Evolutionary conservation across 345 rosid genomes (phyloP).

Genomic region (Eucalyptus melliodora): DNA sequence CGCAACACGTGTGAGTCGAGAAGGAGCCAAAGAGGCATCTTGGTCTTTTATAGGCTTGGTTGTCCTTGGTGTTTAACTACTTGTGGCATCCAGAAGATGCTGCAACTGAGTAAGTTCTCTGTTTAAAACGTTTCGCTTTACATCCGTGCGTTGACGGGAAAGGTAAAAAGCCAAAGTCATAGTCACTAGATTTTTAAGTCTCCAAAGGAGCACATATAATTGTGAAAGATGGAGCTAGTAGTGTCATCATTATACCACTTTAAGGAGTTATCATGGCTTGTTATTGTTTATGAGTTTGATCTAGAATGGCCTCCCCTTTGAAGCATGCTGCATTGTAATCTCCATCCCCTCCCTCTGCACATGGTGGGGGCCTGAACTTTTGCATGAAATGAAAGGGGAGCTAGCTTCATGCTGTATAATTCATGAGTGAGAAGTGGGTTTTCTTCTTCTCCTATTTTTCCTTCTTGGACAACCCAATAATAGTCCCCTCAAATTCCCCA

Average conservation of each 20-base stretch:
- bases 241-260: neutral
- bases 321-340: neutral
- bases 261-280: neutral
- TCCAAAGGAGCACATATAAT: neutral
- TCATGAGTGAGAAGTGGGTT: neutral
- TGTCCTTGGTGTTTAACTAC: neutral
- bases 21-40: neutral
- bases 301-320: neutral
- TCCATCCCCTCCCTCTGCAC: neutral
- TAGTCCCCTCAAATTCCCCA: neutral
- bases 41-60: neutral
- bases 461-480: neutral
- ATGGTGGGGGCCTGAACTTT: slow-evolving; percentile 6
- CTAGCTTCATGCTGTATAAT: neutral
- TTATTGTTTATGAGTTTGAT: neutral
- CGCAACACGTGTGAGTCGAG: neutral
- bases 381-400: neutral
- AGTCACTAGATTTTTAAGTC: neutral
- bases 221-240: neutral
- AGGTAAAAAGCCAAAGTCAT: neutral
- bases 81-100: neutral
- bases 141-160: neutral
- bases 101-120: neutral
- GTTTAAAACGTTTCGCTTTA: neutral
- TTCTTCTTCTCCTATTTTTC: neutral